phyloP scores from a whole-genome alignment of 2,329 filamentous ascomycete species.

The Beauveria varroae region DNA sequence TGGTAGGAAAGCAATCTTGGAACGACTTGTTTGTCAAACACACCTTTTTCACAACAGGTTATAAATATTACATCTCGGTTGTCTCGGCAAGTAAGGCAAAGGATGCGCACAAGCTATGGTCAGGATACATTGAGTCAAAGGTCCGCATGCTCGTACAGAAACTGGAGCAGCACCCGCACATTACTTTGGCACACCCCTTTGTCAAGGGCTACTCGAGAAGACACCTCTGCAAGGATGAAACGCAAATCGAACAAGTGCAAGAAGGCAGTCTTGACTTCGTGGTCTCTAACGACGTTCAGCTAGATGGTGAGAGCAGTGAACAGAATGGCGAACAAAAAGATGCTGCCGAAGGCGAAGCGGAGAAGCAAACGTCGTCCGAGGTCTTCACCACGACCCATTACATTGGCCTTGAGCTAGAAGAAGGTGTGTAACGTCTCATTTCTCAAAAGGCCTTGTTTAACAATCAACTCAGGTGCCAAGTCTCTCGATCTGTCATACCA shows the following conservation, averaged over 20 bases:
- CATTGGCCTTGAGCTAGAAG: constrained; percentile 74
- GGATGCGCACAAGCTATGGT: constrained; percentile 80
- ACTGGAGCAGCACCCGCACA: constrained; percentile 71
- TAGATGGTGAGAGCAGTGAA: constrained; percentile 16
- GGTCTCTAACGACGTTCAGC: constrained; percentile 30
- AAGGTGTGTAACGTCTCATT: constrained; percentile 47
- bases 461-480: constrained; percentile 46
- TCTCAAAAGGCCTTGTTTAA: not conserved
- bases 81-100: constrained; percentile 75
- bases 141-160: constrained; percentile 77
- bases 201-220: constrained; percentile 85
- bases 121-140: constrained; percentile 89
- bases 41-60: constrained; percentile 85
- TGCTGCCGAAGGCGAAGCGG: constrained; percentile 37
- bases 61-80: constrained; percentile 93
- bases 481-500: constrained; percentile 72
- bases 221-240: constrained; percentile 57
- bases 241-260: constrained; percentile 45
- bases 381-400: constrained; percentile 92
- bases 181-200: constrained; percentile 81
- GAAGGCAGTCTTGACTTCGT: constrained; percentile 44
- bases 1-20: constrained; percentile 70
- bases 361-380: constrained; percentile 29
- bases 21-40: constrained; percentile 84
- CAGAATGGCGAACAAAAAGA: constrained; percentile 39